Conservation (phyloP, 805 yeast genomes). For the Yarrowia sp. region DNA sequence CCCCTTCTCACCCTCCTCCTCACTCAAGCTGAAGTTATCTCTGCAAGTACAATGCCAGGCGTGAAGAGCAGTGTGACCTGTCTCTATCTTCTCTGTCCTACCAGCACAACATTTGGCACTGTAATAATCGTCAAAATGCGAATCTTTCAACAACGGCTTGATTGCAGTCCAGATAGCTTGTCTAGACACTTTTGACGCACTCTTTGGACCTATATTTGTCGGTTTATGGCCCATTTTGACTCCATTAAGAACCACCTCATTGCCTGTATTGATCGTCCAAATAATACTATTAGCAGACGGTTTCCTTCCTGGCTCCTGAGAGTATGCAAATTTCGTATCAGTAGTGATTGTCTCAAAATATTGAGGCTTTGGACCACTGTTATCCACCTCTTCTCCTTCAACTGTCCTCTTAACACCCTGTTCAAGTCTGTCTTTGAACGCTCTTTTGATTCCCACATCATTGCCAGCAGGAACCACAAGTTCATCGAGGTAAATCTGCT, state of each 20-base stretch:
- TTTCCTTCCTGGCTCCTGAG: conserved; percentile 1
- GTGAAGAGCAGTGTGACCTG: conserved; percentile 6
- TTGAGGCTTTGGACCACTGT: not conserved
- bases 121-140: conserved; percentile 1
- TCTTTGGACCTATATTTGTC: not conserved
- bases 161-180: conserved; percentile 10
- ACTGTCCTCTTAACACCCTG: not conserved
- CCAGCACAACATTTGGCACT: conserved; percentile 3
- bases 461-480: conserved; percentile 47
- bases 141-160: conserved; percentile 5
- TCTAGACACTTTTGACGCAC: conserved; percentile 1
- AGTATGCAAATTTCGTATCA: conserved; percentile 40
- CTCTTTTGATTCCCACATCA: conserved; percentile 45
- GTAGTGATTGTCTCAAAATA: conserved; percentile 28
- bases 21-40: conserved; percentile 8
- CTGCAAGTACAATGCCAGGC: conserved; percentile 14
- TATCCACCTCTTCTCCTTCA: conserved; percentile 7
- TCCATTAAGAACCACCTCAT: conserved; percentile 38
- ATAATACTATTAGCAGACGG: conserved; percentile 9
- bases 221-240: conserved; percentile 39
- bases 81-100: not conserved
- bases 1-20: too few relatives aligned
- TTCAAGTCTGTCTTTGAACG: conserved; percentile 45
- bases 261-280: conserved; percentile 56
- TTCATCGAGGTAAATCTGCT: conserved; percentile 45